Evolutionary conservation across 495 filamentous ascomycete species (phyloP).

Genomic region (Penicillium robsamsonii): DNA sequence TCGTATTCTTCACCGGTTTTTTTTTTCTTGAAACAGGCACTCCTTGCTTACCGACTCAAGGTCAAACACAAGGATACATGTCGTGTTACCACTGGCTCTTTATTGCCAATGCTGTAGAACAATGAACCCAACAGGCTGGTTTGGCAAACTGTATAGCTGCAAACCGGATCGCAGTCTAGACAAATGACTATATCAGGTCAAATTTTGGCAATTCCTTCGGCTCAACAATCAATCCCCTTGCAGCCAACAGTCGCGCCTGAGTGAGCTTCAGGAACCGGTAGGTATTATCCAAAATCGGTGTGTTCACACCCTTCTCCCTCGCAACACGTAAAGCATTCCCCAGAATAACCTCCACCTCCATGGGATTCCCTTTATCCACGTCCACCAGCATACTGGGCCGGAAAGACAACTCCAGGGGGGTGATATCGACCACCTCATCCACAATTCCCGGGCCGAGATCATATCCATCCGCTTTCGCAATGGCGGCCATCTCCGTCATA

Average conservation of each 20-base stretch:
- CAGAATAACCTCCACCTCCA: constrained; percentile 21
- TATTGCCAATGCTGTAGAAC: background rate
- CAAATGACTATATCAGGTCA: constrained; percentile 7
- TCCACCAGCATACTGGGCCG: constrained; percentile 21
- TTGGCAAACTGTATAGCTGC: background rate
- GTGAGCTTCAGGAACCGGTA: constrained; percentile 17
- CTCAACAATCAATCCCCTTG: constrained; percentile 14
- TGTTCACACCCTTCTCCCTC: constrained; percentile 8
- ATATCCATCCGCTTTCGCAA: constrained; percentile 18
- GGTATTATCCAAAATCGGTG: constrained; percentile 14
- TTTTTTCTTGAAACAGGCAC: background rate
- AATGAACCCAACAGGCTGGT: background rate
- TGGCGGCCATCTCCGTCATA: constrained; percentile 20
- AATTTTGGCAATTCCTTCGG: constrained; percentile 5
- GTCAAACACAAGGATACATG: background rate
- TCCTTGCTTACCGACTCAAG: background rate
- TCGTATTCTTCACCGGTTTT: background rate
- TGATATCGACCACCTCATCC: constrained; percentile 11
- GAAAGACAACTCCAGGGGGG: constrained; percentile 16
- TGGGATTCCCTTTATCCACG: constrained; percentile 16
- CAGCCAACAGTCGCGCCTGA: constrained; percentile 13
- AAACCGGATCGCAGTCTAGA: background rate
- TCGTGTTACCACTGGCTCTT: background rate
- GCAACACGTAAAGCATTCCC: constrained; percentile 19
- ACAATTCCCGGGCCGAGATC: constrained; percentile 12